Evolutionary conservation across 352 stramenopile genomes (phyloP).

Genomic region (Ochromonadaceae sp.): DNA sequence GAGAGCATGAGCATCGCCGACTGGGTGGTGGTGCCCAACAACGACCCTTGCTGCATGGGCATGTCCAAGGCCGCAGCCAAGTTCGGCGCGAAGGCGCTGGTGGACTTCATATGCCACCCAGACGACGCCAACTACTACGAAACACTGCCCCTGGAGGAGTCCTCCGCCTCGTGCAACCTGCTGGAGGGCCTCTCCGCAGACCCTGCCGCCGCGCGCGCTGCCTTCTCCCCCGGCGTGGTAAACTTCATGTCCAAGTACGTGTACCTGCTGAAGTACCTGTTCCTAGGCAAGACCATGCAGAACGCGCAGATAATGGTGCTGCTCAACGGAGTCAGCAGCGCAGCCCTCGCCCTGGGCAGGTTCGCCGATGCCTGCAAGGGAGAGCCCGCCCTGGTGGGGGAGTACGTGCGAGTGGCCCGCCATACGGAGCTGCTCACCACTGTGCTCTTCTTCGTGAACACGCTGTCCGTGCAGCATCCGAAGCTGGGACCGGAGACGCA

Average conservation of each 20-base stretch:
- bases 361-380: too few species aligned
- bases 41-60: not conserved
- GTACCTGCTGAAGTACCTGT: conserved; percentile 4
- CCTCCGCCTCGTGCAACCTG: not conserved
- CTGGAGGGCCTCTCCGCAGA: not conserved
- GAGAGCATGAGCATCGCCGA: conserved; percentile 7
- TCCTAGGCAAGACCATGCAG: conserved; percentile 1
- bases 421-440: too few species aligned
- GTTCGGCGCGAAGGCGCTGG: not conserved
- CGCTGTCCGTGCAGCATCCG: too few species aligned
- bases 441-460: too few species aligned
- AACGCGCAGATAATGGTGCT: not conserved
- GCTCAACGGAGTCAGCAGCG: not conserved
- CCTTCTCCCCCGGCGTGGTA: not conserved
- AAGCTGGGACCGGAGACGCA: too few species aligned
- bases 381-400: too few species aligned
- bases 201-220: not conserved
- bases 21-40: not conserved
- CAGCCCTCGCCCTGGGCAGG: not conserved
- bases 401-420: too few species aligned
- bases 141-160: not conserved
- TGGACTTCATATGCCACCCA: not conserved
- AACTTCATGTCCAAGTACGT: conserved; percentile 2
- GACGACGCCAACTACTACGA: conserved; percentile 2
- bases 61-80: not conserved